A percentile compares a stretch with the other conserved stretches of the same genome.
Conservation (phyloP, 2,329 filamentous ascomycete genomes). For the Pseudocercospora vitis region DNA sequence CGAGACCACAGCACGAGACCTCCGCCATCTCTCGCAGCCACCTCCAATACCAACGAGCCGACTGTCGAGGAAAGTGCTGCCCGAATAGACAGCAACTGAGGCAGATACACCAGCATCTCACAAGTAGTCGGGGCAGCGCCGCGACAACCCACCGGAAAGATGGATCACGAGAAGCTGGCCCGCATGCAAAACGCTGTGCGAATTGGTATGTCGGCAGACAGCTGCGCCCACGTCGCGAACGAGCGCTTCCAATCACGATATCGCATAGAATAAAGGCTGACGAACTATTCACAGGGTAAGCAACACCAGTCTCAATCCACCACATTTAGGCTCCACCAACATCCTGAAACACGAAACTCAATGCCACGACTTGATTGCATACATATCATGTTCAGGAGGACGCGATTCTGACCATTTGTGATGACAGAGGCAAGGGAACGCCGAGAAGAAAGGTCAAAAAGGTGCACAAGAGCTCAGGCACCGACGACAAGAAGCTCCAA, state of each 20-base stretch:
- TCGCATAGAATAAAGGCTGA: constrained; percentile 6
- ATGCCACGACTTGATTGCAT: neutral
- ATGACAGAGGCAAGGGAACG: constrained; percentile 86
- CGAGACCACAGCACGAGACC: neutral
- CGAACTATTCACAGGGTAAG: constrained; percentile 40
- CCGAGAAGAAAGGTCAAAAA: constrained; percentile 98
- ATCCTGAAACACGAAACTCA: neutral
- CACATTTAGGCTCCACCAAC: neutral
- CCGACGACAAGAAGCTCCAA: constrained; percentile 99
- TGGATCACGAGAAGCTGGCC: constrained; percentile 67
- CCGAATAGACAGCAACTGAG: constrained; percentile 24
- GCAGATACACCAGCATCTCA: constrained; percentile 15
- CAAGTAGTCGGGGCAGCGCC: constrained; percentile 14
- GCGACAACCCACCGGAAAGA: constrained; percentile 36
- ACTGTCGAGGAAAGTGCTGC: constrained; percentile 30
- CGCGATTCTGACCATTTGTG: constrained; percentile 26
- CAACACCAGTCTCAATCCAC: neutral
- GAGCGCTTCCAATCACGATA: neutral
- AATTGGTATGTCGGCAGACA: constrained; percentile 60
- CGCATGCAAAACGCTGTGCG: constrained; percentile 65
- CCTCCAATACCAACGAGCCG: constrained; percentile 9
- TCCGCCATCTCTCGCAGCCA: constrained; percentile 8
- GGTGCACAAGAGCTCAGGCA: constrained; percentile 85
- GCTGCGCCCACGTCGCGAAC: neutral
- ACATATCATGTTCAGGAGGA: neutral